Conservation (phyloP, 352 stramenopile species). For the Halophytophthora polymorphica region DNA sequence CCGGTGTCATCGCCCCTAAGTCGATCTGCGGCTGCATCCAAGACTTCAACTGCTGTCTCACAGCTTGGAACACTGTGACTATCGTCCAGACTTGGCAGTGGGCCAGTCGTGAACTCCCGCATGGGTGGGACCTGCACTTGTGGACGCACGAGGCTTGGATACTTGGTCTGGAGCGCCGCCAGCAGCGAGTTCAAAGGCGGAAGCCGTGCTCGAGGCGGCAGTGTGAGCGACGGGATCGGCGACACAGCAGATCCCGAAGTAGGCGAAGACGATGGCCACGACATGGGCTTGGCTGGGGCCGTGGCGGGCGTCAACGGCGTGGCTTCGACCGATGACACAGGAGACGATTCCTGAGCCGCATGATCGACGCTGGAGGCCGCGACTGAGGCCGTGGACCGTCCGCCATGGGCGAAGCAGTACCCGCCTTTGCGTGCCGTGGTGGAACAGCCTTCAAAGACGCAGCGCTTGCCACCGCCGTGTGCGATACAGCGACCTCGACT, state of each 20-base stretch:
- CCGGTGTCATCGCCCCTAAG: no score
- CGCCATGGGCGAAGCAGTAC: slow-evolving; percentile 82
- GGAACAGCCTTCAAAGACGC: slow-evolving; percentile 63
- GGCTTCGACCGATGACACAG: slow-evolving; percentile 1
- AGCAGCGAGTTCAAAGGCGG: slow-evolving; percentile 31
- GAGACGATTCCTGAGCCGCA: slow-evolving; percentile 1
- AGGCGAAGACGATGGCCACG: slow-evolving; percentile 7
- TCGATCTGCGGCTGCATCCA: no score
- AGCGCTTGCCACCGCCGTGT: slow-evolving; percentile 81
- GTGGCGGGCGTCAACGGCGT: slow-evolving; percentile 9
- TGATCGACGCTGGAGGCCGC: slow-evolving; percentile 16
- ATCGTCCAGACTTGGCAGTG: background rate
- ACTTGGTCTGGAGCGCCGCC: slow-evolving; percentile 12
- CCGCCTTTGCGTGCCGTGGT: slow-evolving; percentile 79
- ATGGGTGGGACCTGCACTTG: slow-evolving; percentile 28
- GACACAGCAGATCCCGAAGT: slow-evolving; percentile 13
- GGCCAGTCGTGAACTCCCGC: slow-evolving; percentile 12
- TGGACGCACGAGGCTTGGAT: slow-evolving; percentile 15
- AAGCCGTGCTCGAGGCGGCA: slow-evolving; percentile 27
- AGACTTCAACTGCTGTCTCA: no score
- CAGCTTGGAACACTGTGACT: background rate
- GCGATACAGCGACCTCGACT: slow-evolving; percentile 82
- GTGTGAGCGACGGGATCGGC: slow-evolving; percentile 20
- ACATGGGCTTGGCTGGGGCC: slow-evolving; percentile 4
- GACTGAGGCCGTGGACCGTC: slow-evolving; percentile 22